Percentiles rank a stretch among this genome's conserved stretches.
Conservation (phyloP, 75 land plant species). For the Adiantum capillusveneris region DNA sequence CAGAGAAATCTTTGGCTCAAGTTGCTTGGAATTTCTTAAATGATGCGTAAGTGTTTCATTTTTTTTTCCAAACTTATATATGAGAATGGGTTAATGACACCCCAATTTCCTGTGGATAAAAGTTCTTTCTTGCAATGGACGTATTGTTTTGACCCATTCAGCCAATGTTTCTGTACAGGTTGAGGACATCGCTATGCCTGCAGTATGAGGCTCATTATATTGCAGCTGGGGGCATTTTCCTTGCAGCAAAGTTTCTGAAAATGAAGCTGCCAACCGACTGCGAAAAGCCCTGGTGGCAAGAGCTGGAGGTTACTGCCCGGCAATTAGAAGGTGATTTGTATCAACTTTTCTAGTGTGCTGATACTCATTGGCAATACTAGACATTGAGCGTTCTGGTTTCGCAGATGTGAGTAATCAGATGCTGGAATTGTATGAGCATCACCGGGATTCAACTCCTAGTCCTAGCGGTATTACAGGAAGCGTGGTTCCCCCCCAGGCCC, state of each 20-base stretch:
- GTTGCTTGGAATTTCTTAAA: conserved; percentile 97
- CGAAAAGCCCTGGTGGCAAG: conserved; percentile 85
- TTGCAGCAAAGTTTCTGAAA: conserved; percentile 93
- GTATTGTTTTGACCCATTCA: no score
- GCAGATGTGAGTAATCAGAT: conserved; percentile 98
- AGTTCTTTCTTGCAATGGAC: no score
- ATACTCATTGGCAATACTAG: no score
- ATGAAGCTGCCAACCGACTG: conserved; percentile 79
- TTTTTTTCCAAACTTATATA: background rate
- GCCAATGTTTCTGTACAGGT: conserved; percentile 42
- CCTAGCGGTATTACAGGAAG: no score
- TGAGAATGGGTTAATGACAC: background rate
- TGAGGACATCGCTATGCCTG: conserved; percentile 89
- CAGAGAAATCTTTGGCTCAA: conserved; percentile 83
- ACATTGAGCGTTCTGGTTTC: background rate
- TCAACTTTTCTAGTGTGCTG: background rate
- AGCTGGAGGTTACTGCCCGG: conserved; percentile 80
- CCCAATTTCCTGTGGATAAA: no score
- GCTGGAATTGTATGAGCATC: conserved; percentile 92
- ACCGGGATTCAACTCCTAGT: conserved; percentile 37
- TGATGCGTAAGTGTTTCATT: conserved; percentile 61
- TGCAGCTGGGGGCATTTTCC: conserved; percentile 96
- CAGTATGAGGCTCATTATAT: conserved; percentile 96
- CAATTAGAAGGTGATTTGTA: conserved; percentile 62
- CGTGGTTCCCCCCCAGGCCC: no score